Conservation (phyloP, 345 rosid genomes). For the Citrus medica region DNA sequence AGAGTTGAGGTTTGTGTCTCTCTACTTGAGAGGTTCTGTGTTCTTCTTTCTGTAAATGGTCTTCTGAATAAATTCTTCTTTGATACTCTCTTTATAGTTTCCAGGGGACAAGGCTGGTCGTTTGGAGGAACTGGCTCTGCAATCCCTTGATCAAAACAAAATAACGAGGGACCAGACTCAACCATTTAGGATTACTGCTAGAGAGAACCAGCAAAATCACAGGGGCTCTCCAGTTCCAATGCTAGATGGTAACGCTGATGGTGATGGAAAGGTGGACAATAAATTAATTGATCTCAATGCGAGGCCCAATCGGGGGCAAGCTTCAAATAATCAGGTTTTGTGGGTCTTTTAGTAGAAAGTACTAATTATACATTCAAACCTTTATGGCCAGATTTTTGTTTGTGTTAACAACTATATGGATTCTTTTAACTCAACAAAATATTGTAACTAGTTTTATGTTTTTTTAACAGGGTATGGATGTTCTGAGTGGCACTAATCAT, state of each 20-base stretch:
- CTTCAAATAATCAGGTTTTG: constrained; percentile 49
- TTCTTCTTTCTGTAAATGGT: neutral
- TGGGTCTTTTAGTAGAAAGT: neutral
- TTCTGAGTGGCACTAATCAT: constrained; percentile 42
- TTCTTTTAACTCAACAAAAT: neutral
- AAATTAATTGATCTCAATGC: constrained; percentile 68
- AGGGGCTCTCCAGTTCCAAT: constrained; percentile 25
- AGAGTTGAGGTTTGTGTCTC: constrained; percentile 68
- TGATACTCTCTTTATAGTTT: constrained; percentile 43
- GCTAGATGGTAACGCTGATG: constrained; percentile 35
- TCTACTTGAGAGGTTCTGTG: constrained; percentile 1
- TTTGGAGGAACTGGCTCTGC: constrained; percentile 41
- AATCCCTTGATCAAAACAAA: constrained; percentile 26
- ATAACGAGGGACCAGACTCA: constrained; percentile 39
- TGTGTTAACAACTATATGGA: neutral
- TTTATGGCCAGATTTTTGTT: neutral
- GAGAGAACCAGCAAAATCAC: constrained; percentile 51
- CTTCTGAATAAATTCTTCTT: constrained; percentile 11
- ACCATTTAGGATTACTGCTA: constrained; percentile 16
- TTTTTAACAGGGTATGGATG: constrained; percentile 51
- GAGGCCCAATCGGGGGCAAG: constrained; percentile 59
- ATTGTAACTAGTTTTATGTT: constrained; percentile 4
- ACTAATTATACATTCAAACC: neutral
- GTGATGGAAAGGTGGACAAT: constrained; percentile 46
- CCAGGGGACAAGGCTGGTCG: constrained; percentile 65